A percentile compares a stretch with the other conserved stretches of the same genome.
phyloP scores from a whole-genome alignment of 2,329 filamentous ascomycete species.

The Fusarium circinatum region DNA sequence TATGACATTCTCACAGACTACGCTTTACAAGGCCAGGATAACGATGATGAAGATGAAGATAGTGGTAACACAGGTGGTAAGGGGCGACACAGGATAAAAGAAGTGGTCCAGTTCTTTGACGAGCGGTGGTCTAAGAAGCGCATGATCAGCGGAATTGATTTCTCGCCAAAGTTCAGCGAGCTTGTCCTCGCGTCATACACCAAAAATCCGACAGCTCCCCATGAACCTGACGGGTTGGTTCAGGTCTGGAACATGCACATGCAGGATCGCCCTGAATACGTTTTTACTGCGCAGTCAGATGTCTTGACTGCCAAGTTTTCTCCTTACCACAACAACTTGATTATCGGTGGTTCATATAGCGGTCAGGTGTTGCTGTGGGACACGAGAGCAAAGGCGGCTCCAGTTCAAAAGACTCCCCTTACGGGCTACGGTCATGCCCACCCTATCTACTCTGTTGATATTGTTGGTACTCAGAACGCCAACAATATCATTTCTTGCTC shows the following conservation, averaged over 20 bases:
- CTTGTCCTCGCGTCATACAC: slow-evolving; percentile 94
- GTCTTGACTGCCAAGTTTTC: slow-evolving; percentile 96
- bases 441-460: slow-evolving; percentile 93
- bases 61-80: slow-evolving; percentile 75
- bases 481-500: slow-evolving; percentile 98
- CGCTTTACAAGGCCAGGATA: slow-evolving; percentile 78
- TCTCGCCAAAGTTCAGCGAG: slow-evolving; percentile 95
- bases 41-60: slow-evolving; percentile 86
- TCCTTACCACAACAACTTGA: slow-evolving; percentile 96
- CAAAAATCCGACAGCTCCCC: slow-evolving; percentile 93
- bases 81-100: slow-evolving; percentile 80
- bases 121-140: slow-evolving; percentile 97
- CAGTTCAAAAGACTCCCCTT: slow-evolving; percentile 94
- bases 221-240: slow-evolving; percentile 91
- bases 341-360: slow-evolving; percentile 95
- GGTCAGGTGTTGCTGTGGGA: slow-evolving; percentile 98
- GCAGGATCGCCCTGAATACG: slow-evolving; percentile 92
- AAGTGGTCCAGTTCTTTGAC: slow-evolving; percentile 93
- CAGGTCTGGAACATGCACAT: slow-evolving; percentile 98
- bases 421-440: slow-evolving; percentile 96
- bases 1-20: slow-evolving; percentile 98
- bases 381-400: slow-evolving; percentile 86
- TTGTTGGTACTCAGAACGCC: slow-evolving; percentile 97
- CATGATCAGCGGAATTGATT: slow-evolving; percentile 95
- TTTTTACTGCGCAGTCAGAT: slow-evolving; percentile 96